These are phyloP conservation scores for Trichosporon sp. DNA, from an alignment of 1,284 basidiomycete genomes.

Conservation along the genomic window DNA sequence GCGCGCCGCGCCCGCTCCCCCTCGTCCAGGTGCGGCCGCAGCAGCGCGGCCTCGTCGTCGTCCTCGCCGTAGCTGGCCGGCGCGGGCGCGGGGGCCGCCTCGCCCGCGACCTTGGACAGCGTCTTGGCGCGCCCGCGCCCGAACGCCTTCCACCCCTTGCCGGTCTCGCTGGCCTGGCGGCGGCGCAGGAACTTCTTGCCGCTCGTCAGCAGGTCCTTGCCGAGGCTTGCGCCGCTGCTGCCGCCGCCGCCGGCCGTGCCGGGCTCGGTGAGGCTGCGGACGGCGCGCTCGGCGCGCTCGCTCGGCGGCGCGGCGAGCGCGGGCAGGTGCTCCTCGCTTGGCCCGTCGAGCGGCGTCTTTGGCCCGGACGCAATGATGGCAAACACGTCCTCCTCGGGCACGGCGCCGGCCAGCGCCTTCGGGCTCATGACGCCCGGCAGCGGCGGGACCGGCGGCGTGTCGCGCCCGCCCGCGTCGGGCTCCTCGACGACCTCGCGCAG, in stretches of 20 bases:
- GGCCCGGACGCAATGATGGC: background rate
- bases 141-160: background rate
- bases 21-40: background rate
- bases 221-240: background rate
- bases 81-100: background rate
- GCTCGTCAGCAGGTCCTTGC: background rate
- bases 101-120: background rate
- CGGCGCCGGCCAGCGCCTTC: background rate
- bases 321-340: background rate
- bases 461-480: background rate
- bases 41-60: background rate
- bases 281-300: background rate
- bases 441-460: background rate
- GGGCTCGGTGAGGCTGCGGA: background rate
- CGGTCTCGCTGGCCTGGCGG: background rate
- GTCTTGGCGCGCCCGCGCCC: background rate
- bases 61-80: background rate
- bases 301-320: no score
- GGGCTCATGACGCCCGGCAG: background rate
- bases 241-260: no score
- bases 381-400: background rate
- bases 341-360: background rate
- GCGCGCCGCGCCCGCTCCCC: background rate
- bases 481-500: conserved; percentile 2
- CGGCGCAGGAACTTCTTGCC: background rate